Evolutionary conservation across 768 basidiomycete genomes (phyloP), one percentile per base, ranked within the genome.

Genomic region (Tephrocybe rancida): DNA sequence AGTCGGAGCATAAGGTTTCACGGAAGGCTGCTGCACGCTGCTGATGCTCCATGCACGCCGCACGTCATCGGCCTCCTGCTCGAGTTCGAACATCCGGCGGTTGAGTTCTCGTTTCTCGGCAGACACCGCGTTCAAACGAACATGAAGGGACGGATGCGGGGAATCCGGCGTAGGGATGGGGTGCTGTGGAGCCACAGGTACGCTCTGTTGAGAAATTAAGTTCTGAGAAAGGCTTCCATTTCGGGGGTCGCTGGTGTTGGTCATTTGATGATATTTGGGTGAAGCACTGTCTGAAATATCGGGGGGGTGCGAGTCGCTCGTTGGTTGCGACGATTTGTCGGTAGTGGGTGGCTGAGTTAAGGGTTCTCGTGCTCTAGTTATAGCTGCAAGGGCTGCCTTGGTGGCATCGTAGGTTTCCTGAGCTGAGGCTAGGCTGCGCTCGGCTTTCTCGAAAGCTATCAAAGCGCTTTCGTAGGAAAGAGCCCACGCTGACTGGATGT

Each of bases 371-470:
- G 44, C 46, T 9, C 46, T 52, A 24, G 19, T 13, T 13, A 43
- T 43, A 3, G 56, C 56, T 18, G 48, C 22, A 29, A 57, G 39
- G 13, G 56, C 30, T 11, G 48, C 32, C 21, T 47, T 51, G 9
- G 52, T 49, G 10, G 57, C 44, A 21, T 54, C 48, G 19, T 50
- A 54, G 14, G 49, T 47, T 30, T 58, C 52, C 9, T 47, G 52
- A 2, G 52, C 52, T 4, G n/a, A 26, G 18, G 25, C 11, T 7
- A 57, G 43, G 9, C 10, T 21, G 11, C 26, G 32, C 25, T 44
- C 32, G 1, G 57, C 52, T 24, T 41, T 50, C 19, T 58, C 48
- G 13, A 50, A 51, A 22, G 57, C 41, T 3, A 43, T 34, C 6
- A 44, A 19, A 10, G 57, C 52, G 10, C 32, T 46, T 38, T 58